phyloP scores from a whole-genome alignment of 768 basidiomycete species.

The Dioszegia hungarica region DNA sequence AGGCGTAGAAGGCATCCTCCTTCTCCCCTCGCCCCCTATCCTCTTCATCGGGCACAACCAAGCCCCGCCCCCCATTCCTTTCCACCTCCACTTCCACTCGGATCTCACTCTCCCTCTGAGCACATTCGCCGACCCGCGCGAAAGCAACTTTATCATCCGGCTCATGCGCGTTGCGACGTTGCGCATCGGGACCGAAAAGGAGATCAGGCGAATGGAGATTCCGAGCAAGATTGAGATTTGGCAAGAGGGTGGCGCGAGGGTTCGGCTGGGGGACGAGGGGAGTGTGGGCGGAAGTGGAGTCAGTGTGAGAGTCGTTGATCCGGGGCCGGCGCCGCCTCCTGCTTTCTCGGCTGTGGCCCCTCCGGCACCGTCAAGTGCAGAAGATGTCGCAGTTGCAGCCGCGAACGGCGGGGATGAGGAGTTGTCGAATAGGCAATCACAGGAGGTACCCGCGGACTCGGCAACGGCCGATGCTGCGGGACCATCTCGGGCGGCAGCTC shows the following conservation, averaged over 20 bases:
- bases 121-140: constrained; percentile 32
- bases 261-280: constrained; percentile 19
- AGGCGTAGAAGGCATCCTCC: constrained; percentile 29
- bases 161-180: constrained; percentile 35
- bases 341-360: not conserved
- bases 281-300: constrained; percentile 3
- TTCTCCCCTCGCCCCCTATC: constrained; percentile 43
- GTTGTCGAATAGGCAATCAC: no score
- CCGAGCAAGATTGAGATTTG: constrained; percentile 34
- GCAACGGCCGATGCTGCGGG: no score
- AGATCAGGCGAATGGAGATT: constrained; percentile 35
- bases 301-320: constrained; percentile 7
- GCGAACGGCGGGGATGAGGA: not conserved
- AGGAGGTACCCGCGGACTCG: no score
- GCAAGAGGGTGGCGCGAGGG: constrained; percentile 33
- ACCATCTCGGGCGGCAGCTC: not conserved
- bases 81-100: constrained; percentile 42
- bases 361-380: not conserved
- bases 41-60: constrained; percentile 17
- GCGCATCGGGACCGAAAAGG: constrained; percentile 31
- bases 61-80: constrained; percentile 30
- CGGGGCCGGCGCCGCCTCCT: constrained; percentile 1
- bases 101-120: constrained; percentile 21
- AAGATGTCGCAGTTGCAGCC: not conserved
- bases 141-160: constrained; percentile 28